Base-by-base conservation (phyloP, 352 stramenopile genomes). In the Bremia lactucae region DNA sequence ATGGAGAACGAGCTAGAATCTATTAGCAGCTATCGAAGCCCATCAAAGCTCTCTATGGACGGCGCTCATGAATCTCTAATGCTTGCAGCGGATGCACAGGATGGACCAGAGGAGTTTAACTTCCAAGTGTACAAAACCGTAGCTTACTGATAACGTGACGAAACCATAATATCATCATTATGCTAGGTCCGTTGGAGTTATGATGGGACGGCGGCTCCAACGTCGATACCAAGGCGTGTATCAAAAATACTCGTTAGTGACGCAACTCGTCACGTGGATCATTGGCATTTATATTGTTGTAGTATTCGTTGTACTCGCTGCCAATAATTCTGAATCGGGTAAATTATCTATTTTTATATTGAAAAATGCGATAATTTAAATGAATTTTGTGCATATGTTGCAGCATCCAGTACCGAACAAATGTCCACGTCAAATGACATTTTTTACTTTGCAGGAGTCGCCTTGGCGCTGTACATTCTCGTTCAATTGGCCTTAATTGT, bases 401-500 rank as follows among this genome's bases (percentile, higher is more conserved):
- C 16, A 49, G 42, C 25, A 10, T 31, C 42, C 5, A 13, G 31
- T 29, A 42, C 13, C 0, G 35, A 76, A 31, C 43, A 39, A 11
- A 43, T 37, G 28, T 61, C 54, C 1, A 45, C 58, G 8, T 71
- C 63, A 0, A 53, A 78, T 36, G 59, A 62, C 10, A 19, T 78
- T n/a, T 85, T 85, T 46, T 67, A 72, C 29, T 55, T 77, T 23
- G 49, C 63, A 6, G 15, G 69, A 1, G 52, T 79, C 18, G 22
- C 79, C 4, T 22, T 83, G 2, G 55, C 60, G 1, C 43, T 85
- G 25, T 86, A 87, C 44, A 31, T 87, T 19, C 65, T 91, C 13
- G 72, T 83, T 1, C 62, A 81, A 35, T 50, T 92, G 24, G 63
- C 74, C 13, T 39, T 92, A 31, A 55, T 94, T 16, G 75, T 89